Evolutionary conservation across 306 rosid genomes (phyloP).

Genomic region (Glycine soja): DNA sequence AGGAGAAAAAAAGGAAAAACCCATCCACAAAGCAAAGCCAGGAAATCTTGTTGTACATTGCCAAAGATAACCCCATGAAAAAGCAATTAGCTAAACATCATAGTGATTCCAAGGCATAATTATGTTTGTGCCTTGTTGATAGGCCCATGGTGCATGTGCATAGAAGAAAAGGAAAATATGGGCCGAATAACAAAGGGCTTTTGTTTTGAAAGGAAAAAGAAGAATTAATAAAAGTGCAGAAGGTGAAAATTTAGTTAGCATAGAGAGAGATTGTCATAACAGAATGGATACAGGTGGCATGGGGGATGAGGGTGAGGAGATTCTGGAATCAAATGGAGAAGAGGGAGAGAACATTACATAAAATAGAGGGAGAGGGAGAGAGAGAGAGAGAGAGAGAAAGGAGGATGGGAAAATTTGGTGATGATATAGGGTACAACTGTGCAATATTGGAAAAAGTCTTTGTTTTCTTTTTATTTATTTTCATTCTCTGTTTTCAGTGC

Average conservation of each 20-base stretch:
- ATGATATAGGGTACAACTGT: background rate
- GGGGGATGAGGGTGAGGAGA: background rate
- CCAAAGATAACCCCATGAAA: background rate
- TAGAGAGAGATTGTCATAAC: background rate
- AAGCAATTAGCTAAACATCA: constrained; percentile 11
- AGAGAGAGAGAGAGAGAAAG: background rate
- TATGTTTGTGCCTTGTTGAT: background rate
- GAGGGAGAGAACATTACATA: background rate
- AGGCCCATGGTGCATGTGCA: background rate
- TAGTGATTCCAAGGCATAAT: background rate
- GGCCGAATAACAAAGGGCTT: background rate
- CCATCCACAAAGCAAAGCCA: constrained; percentile 5
- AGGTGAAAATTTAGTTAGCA: background rate
- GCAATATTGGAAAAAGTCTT: background rate
- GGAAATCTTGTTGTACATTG: background rate
- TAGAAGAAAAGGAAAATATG: background rate
- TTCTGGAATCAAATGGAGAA: background rate
- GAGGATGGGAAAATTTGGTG: background rate
- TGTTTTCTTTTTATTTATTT: background rate
- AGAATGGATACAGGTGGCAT: background rate
- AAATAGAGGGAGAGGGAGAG: background rate
- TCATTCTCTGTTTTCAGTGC: background rate
- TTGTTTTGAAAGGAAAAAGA: background rate
- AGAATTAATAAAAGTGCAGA: background rate
- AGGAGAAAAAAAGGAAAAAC: background rate